Base-by-base conservation (phyloP, 164 flowering plant genomes). In the Paratinospora sagittata region DNA sequence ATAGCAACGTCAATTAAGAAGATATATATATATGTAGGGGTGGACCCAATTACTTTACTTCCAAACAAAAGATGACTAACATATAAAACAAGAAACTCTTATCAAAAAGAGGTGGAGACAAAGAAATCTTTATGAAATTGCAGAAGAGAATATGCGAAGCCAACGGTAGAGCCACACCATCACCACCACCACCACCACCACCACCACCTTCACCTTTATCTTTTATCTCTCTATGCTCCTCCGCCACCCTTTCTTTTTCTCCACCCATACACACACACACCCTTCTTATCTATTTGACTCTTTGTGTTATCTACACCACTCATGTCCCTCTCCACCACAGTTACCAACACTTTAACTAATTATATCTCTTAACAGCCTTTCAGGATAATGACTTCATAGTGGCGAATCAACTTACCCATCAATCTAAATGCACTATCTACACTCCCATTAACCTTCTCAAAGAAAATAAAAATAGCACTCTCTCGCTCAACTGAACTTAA, bases 121-220 rank as follows among this genome's bases (percentile, higher is more conserved):
- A 24, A 45, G 52, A 67, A 39, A 67, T 67, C 69, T 45, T 67
- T 67, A 9, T 6, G 33, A 67, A 37, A 65, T n/a, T n/a, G 23
- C 63, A 63, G 36, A 41, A 67, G 34, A 41, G 69, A 67, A 67
- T 67, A 67, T 41, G n/a, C n/a, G n/a, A n/a, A n/a, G n/a, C n/a
- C n/a, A n/a, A n/a, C n/a, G n/a, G n/a, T n/a, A n/a, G n/a, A n/a
- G n/a, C n/a, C n/a, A n/a, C n/a, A n/a, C n/a, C n/a, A n/a, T n/a
- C n/a, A n/a, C n/a, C n/a, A n/a, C n/a, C n/a, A n/a, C n/a, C n/a
- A n/a, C n/a, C n/a, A n/a, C n/a, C n/a, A n/a, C n/a, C n/a, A n/a
- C n/a, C n/a, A n/a, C n/a, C n/a, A n/a, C n/a, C n/a, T n/a, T n/a
- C n/a, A n/a, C n/a, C n/a, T n/a, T n/a, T n/a, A n/a, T n/a, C n/a